Conservation (phyloP, 2,329 filamentous ascomycete genomes). For the Penicillium sp. region DNA sequence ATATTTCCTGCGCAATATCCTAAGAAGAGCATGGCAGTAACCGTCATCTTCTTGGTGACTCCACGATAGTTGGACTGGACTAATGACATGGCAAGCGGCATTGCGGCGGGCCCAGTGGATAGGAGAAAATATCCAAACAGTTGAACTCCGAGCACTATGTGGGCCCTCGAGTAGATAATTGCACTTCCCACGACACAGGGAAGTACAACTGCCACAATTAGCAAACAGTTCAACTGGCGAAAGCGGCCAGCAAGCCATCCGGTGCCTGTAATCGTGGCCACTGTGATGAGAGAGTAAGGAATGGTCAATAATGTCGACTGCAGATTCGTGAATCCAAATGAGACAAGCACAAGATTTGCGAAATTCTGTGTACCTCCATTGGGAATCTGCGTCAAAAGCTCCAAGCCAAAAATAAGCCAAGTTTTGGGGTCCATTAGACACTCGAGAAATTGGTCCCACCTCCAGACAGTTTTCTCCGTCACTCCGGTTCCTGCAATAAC, state of each 20-base stretch:
- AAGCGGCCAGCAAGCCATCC: slow-evolving; percentile 59
- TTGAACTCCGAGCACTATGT: slow-evolving; percentile 47
- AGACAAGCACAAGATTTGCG: slow-evolving; percentile 24
- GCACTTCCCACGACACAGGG: slow-evolving; percentile 59
- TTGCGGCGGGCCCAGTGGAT: slow-evolving; percentile 56
- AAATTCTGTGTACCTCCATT: slow-evolving; percentile 67
- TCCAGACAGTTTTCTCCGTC: slow-evolving; percentile 55
- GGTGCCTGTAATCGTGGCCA: slow-evolving; percentile 53
- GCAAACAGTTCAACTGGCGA: slow-evolving; percentile 56
- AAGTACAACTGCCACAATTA: slow-evolving; percentile 56
- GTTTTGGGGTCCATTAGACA: slow-evolving; percentile 63
- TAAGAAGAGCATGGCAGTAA: slow-evolving; percentile 60
- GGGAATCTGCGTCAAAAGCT: slow-evolving; percentile 58
- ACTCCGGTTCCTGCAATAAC: slow-evolving; percentile 57
- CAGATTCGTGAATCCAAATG: slow-evolving; percentile 25
- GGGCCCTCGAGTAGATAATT: slow-evolving; percentile 55
- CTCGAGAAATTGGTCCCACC: slow-evolving; percentile 57
- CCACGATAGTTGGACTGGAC: slow-evolving; percentile 62
- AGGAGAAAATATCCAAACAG: slow-evolving; percentile 64
- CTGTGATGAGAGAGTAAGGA: slow-evolving; percentile 60
- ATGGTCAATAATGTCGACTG: slow-evolving; percentile 56
- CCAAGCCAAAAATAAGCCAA: slow-evolving; percentile 62
- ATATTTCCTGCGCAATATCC: slow-evolving; percentile 63
- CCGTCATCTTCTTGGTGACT: slow-evolving; percentile 65
- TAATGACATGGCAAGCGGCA: slow-evolving; percentile 61